Percentiles rank a stretch among this genome's conserved stretches.
phyloP scores from a whole-genome alignment of 2,329 filamentous ascomycete species.

The Phialophora macrospora region DNA sequence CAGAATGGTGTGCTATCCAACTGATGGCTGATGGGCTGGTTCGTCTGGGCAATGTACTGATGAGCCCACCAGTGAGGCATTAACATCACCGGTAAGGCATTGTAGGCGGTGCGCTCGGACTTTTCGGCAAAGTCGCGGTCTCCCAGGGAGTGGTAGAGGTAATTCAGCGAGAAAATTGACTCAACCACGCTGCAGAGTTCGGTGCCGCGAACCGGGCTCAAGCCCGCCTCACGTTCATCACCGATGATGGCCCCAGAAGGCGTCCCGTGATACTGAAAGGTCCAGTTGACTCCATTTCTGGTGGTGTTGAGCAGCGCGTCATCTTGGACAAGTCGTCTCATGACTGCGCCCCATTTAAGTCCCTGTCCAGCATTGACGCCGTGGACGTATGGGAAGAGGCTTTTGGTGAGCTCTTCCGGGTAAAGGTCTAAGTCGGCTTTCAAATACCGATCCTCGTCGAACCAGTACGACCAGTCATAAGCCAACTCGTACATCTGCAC shows the following conservation, averaged over 20 bases:
- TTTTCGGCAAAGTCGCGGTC: slow-evolving; percentile 56
- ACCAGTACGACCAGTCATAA: slow-evolving; percentile 51
- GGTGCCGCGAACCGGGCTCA: slow-evolving; percentile 51
- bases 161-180: slow-evolving; percentile 57
- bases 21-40: slow-evolving; percentile 57
- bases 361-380: slow-evolving; percentile 57
- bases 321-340: slow-evolving; percentile 54
- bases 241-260: slow-evolving; percentile 56
- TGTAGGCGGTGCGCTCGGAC: slow-evolving; percentile 60
- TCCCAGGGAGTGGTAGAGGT: slow-evolving; percentile 57
- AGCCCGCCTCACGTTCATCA: slow-evolving; percentile 55
- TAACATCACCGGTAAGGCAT: slow-evolving; percentile 59
- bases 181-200: slow-evolving; percentile 61
- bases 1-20: slow-evolving; percentile 54
- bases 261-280: slow-evolving; percentile 55
- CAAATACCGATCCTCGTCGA: slow-evolving; percentile 46
- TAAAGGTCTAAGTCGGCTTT: slow-evolving; percentile 46
- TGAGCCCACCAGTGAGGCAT: slow-evolving; percentile 62
- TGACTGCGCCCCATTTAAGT: slow-evolving; percentile 53
- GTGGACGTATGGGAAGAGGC: slow-evolving; percentile 50
- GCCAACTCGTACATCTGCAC: slow-evolving; percentile 49
- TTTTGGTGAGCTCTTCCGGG: slow-evolving; percentile 42
- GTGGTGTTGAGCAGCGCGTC: slow-evolving; percentile 49
- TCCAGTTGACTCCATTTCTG: slow-evolving; percentile 54
- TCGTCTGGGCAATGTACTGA: slow-evolving; percentile 61